A percentile compares a stretch with the other conserved stretches of the same genome.
Evolutionary conservation across 2,329 filamentous ascomycete species (phyloP).

Genomic region (Colletotrichum sp.): DNA sequence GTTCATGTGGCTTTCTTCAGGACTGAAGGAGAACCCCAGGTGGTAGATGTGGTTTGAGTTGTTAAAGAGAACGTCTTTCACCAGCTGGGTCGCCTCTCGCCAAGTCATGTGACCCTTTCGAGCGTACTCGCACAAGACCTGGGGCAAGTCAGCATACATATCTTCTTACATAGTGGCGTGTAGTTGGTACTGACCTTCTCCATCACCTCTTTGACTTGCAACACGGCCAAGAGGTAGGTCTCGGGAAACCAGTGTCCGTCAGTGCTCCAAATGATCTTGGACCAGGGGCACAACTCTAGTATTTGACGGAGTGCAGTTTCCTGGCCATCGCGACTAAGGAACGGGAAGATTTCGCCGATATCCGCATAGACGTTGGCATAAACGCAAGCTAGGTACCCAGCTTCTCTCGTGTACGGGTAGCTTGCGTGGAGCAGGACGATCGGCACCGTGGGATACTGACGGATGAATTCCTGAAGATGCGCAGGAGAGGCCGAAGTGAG

Average conservation of each 20-base stretch:
- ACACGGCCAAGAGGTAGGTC: slow-evolving; percentile 74
- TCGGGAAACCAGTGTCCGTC: slow-evolving; percentile 83
- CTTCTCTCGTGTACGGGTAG: slow-evolving; percentile 81
- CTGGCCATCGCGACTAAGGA: slow-evolving; percentile 77
- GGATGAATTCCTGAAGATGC: slow-evolving; percentile 75
- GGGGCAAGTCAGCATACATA: slow-evolving; percentile 5
- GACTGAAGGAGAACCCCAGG: slow-evolving; percentile 53
- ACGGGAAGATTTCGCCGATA: slow-evolving; percentile 82
- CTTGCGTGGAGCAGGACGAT: slow-evolving; percentile 81
- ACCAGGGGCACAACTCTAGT: slow-evolving; percentile 75
- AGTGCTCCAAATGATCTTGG: slow-evolving; percentile 80
- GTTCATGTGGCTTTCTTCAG: slow-evolving; percentile 20
- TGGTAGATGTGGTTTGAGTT: slow-evolving; percentile 80
- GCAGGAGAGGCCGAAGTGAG: slow-evolving; percentile 74
- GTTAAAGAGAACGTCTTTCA: slow-evolving; percentile 72
- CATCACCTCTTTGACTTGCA: slow-evolving; percentile 73
- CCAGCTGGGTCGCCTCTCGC: slow-evolving; percentile 65
- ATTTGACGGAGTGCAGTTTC: slow-evolving; percentile 72
- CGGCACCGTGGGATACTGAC: slow-evolving; percentile 69
- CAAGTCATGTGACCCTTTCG: slow-evolving; percentile 64
- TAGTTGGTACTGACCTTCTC: slow-evolving; percentile 54
- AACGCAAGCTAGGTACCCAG: slow-evolving; percentile 77
- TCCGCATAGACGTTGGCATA: slow-evolving; percentile 84
- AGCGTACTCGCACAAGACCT: slow-evolving; percentile 72
- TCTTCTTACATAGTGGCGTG: neutral